Evolutionary conservation across 1,284 basidiomycete genomes (phyloP), one percentile per base, ranked within the genome.

Genomic region (Microbotryum intermedium): DNA sequence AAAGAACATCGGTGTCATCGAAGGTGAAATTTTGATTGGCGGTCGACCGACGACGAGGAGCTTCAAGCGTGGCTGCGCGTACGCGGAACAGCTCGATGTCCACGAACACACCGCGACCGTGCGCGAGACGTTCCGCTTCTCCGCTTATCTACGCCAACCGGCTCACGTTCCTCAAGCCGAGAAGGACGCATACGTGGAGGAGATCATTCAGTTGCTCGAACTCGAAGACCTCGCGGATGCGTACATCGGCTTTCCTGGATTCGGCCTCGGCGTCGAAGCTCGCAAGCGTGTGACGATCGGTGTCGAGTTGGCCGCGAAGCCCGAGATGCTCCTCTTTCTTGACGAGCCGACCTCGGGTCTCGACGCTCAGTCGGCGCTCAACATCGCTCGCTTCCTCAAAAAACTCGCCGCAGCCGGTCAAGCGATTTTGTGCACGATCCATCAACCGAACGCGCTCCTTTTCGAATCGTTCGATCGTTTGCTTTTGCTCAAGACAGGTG

Each of bases 291-390:
- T 84, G 1, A 90, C 86, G 0, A 90, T 90, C 53, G 60, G 60
- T 51, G 88, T 91, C 42, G 88, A 91, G 71, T 76, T 89, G 26
- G 87, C 86, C 25, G 85, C 86, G 4, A 74, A 76, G 82, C 86
- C 87, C 0, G 84, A 80, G 70, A 77, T 90, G 4, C 78, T 92
- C 0, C 79, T 92, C 26, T 91, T 91, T 80, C 77, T 89, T 59
- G 88, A 90, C 68, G 87, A 90, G 69, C 79, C 79, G 11, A 76
- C 76, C 25, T 65, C 60, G 13, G 90, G 90, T 45, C 77, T 93
- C 23, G 90, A 93, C 72, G 90, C 88, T 3, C 89, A 92, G 72
- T 86, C 84, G 53, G 89, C 91, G 0, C 92, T 87, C 86, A 86
- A 85, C 18, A 90, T 94, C 69, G 79, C 90, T 54, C 78, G 81